Evolutionary conservation across 805 yeast genomes (phyloP), one percentile per base, ranked within the genome.

Genomic region (Teunomyces kruisii): DNA sequence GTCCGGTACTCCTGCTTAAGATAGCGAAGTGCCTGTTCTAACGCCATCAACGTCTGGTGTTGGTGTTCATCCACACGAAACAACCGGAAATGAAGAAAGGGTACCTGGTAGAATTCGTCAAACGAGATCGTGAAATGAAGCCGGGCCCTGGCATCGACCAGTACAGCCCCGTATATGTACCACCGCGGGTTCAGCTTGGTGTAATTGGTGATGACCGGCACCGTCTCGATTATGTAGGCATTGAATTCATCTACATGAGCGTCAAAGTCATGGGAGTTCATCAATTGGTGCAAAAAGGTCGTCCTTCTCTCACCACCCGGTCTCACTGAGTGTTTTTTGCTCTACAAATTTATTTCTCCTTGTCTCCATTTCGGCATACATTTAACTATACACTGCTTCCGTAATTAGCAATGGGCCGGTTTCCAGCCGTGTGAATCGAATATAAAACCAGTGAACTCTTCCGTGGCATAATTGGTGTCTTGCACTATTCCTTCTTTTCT

Each of bases 41-140:
- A 28, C 9, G 28, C 13, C 38, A 35, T 12, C 2, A 35, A 8
- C 16, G 27, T 7, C 28, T n/a, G 24, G 4, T 4, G 9, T 9
- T 31, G 19, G 35, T 32, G 16, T 15, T 32, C 10, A 8, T 26
- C 12, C 2, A 30, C 17, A 5, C 15, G 14, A 35, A n/a, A 51
- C 4, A 51, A 33, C 24, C 62, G 53, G 47, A 61, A 66, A 39
- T 59, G 52, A 15, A 64, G 45, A 4, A 67, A 59, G 0, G 75
- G 75, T 1, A 58, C 65, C 16, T 31, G 39, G 47, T 65, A 70
- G 39, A 64, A 56, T 8, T 45, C 50, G 49, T 67, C 67, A 44
- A 48, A 70, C 2, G 59, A 51, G 1, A 68, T 43, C 1, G 67
- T 61, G 32, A 67, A 53, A 9, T 35, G 28, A 15, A 35, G 12